phyloP scores from a whole-genome alignment of 306 rosid species.

The Alnus rubra region DNA sequence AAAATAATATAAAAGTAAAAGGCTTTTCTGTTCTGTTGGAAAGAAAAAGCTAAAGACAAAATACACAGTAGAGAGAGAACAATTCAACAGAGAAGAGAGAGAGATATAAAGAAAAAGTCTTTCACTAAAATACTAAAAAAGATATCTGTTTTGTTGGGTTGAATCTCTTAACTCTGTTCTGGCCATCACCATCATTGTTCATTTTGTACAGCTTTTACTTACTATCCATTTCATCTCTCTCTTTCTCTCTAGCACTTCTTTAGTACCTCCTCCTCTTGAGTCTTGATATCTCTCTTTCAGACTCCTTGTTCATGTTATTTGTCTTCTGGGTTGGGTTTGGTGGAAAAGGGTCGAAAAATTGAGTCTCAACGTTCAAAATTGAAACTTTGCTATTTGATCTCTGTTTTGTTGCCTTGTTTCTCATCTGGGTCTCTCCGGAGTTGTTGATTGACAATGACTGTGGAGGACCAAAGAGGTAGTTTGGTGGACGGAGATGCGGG shows the following conservation, averaged over 20 bases:
- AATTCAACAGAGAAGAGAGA: conserved; percentile 15
- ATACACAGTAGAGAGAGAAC: conserved; percentile 34
- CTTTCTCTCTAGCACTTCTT: conserved; percentile 3
- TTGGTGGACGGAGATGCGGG: conserved; percentile 32
- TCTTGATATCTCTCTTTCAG: not conserved
- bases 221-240: conserved; percentile 30
- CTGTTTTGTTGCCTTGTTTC: conserved; percentile 14
- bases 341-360: conserved; percentile 21
- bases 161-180: conserved; percentile 52
- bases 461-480: conserved; percentile 47
- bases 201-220: conserved; percentile 47
- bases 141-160: conserved; percentile 50
- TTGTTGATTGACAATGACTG: conserved; percentile 40
- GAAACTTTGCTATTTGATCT: conserved; percentile 30
- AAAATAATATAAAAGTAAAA: conserved; percentile 33
- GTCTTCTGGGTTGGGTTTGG: conserved; percentile 37
- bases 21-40: conserved; percentile 41
- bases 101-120: conserved; percentile 26
- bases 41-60: conserved; percentile 50
- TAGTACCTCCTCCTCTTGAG: not conserved
- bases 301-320: conserved; percentile 14
- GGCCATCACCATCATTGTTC: conserved; percentile 56
- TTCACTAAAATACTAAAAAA: conserved; percentile 43
- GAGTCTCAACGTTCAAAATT: conserved; percentile 32
- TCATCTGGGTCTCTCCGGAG: conserved; percentile 29